These are phyloP conservation scores for Stenogyne calaminthoides DNA, from an alignment of 305 asterid species.

Conservation along the genomic window DNA sequence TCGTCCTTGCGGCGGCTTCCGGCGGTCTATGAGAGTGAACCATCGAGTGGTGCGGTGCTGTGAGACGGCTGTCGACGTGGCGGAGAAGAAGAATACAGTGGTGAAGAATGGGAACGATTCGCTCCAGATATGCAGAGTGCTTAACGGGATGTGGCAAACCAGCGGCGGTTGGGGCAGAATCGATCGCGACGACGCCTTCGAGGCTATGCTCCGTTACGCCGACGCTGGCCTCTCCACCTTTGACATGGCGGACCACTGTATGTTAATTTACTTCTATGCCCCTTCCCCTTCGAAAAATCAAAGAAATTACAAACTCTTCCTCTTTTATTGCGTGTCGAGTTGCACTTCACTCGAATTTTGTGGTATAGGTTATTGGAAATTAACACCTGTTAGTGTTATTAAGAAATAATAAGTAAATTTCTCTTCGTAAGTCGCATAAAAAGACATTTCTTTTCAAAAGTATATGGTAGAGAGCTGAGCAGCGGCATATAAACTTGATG, in stretches of 20 bases:
- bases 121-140: constrained; percentile 86
- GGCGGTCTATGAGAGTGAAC: constrained; percentile 30
- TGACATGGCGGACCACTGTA: constrained; percentile 98
- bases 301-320: background rate
- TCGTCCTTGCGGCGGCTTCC: constrained; percentile 29
- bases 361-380: background rate
- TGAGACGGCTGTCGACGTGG: constrained; percentile 52
- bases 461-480: background rate
- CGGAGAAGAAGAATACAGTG: constrained; percentile 47
- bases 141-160: constrained; percentile 96
- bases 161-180: constrained; percentile 98
- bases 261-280: constrained; percentile 38
- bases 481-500: constrained; percentile 22
- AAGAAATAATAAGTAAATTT: background rate
- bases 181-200: constrained; percentile 86
- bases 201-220: constrained; percentile 79
- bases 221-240: constrained; percentile 89
- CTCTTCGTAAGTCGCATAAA: too few relatives aligned
- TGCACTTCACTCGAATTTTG: background rate
- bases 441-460: too few relatives aligned
- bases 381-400: background rate
- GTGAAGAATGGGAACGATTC: constrained; percentile 73
- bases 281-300: constrained; percentile 2
- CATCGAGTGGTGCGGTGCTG: constrained; percentile 53
- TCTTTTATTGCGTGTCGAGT: background rate